Base-by-base conservation (phyloP, 169 alveolate genomes). In the Plasmodium knowlesi region DNA sequence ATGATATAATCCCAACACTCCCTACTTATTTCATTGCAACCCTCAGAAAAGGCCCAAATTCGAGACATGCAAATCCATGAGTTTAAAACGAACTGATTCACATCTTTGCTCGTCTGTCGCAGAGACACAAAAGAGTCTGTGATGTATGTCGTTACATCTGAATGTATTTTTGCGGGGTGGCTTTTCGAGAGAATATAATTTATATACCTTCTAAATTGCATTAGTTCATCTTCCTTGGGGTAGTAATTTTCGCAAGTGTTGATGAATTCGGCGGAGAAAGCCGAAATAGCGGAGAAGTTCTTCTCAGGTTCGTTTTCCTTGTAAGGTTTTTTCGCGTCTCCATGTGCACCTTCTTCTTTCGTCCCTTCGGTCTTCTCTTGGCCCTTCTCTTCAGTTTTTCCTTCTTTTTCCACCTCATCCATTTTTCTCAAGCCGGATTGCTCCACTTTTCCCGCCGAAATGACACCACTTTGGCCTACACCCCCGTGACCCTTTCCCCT, bases 141-240 rank as follows among this genome's bases (percentile, higher is more conserved):
- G 46, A 89, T 89, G 50, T 89, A 89, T n/a, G 82, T 79, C 30
- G 88, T 57, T 61, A 89, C 46, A 19, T 89, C 85, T 5, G 80
- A 25, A 39, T 34, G 67, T 34, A 89, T 79, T 89, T 89, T 89
- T 34, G 94, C 94, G n/a, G 90, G 61, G 53, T 89, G 72, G 34
- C 70, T 89, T 89, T 89, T 89, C n/a, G 83, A 89, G 37, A 89
- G 82, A 61, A 89, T 78, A 89, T 89, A 89, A 89, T 89, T 89
- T 61, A 89, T 78, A 54, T 89, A 89, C 82, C 94, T 79, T 79
- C 94, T 89, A 89, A 79, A 89, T 89, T 89, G 94, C 89, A 89
- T 89, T 79, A 89, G 37, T 89, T 79, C 94, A 8, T 61, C 71
- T 67, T 89, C 83, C 70, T 57, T 79, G 19, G 94, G 94, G 39